These are phyloP conservation scores for Pulveroboletus ravenelii DNA, from an alignment of 768 basidiomycete species.

Conservation along the genomic window DNA sequence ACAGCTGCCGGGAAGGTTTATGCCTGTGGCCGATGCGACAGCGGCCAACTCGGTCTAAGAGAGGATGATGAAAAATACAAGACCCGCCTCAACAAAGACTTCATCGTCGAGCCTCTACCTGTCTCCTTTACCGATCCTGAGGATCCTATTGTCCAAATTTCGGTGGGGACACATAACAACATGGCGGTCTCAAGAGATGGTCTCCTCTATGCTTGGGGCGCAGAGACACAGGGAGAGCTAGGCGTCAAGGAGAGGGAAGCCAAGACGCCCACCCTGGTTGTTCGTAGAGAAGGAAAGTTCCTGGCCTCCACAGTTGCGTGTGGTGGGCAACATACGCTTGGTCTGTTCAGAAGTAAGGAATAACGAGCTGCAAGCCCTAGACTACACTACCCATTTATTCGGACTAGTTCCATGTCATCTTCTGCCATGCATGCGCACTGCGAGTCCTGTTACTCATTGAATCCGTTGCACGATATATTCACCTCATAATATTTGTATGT, in stretches of 20 bases:
- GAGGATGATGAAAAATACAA: slow-evolving; percentile 67
- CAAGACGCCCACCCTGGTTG: slow-evolving; percentile 59
- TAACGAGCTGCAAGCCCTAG: slow-evolving; percentile 11
- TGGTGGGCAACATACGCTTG: slow-evolving; percentile 76
- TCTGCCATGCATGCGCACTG: slow-evolving; percentile 15
- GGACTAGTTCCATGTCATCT: slow-evolving; percentile 12
- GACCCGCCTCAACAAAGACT: slow-evolving; percentile 50
- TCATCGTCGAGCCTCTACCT: slow-evolving; percentile 59
- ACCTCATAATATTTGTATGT: slow-evolving; percentile 12
- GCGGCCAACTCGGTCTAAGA: slow-evolving; percentile 72
- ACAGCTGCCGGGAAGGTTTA: slow-evolving; percentile 80
- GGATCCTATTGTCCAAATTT: slow-evolving; percentile 62
- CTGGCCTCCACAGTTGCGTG: slow-evolving; percentile 51
- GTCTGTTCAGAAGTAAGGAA: slow-evolving; percentile 62
- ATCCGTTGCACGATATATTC: slow-evolving; percentile 13
- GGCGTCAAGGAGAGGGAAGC: slow-evolving; percentile 61
- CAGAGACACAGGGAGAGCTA: slow-evolving; percentile 72
- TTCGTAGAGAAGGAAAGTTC: slow-evolving; percentile 67
- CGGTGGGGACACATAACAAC: slow-evolving; percentile 69
- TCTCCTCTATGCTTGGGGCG: slow-evolving; percentile 73
- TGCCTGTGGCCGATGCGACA: slow-evolving; percentile 81
- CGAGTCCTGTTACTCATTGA: slow-evolving; percentile 17
- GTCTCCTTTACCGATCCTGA: slow-evolving; percentile 59
- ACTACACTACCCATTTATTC: slow-evolving; percentile 15
- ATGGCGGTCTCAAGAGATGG: slow-evolving; percentile 64